Conservation (phyloP, 139 green algal genomes). For the Limnomonas spitsbergensis region DNA sequence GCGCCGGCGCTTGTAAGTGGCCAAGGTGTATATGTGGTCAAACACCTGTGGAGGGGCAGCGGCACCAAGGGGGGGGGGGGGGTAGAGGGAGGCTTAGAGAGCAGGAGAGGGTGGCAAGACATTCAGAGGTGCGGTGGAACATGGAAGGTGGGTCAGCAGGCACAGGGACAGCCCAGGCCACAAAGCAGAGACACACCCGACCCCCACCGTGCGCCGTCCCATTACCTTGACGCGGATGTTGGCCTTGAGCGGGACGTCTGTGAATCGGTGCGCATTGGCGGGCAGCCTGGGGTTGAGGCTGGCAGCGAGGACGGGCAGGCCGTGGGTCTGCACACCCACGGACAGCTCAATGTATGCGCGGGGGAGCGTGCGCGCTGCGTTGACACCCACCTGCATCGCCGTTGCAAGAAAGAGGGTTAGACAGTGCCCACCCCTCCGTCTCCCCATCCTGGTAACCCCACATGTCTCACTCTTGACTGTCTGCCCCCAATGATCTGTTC, state of each 20-base stretch:
- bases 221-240: constrained; percentile 30
- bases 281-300: constrained; percentile 9
- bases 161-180: too few species aligned
- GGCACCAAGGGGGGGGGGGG: too few species aligned
- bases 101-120: too few species aligned
- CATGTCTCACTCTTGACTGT: too few species aligned
- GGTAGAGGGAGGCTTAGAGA: too few species aligned
- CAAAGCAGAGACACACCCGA: too few species aligned
- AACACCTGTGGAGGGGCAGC: constrained; percentile 15
- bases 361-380: constrained; percentile 17
- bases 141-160: too few species aligned
- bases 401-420: background rate
- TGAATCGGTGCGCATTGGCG: constrained; percentile 27
- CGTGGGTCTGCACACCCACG: background rate
- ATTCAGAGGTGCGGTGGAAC: too few species aligned
- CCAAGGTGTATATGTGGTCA: constrained; percentile 10
- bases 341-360: constrained; percentile 17
- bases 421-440: too few species aligned
- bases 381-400: background rate
- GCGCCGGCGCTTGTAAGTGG: background rate
- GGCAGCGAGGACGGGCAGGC: background rate
- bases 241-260: constrained; percentile 40
- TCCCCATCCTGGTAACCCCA: too few species aligned
- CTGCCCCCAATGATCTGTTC: too few species aligned
- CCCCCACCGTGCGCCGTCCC: too few species aligned